These are phyloP conservation scores for Dispira parvispora DNA, from an alignment of 192 early-diverging fungal species.

Conservation along the genomic window DNA sequence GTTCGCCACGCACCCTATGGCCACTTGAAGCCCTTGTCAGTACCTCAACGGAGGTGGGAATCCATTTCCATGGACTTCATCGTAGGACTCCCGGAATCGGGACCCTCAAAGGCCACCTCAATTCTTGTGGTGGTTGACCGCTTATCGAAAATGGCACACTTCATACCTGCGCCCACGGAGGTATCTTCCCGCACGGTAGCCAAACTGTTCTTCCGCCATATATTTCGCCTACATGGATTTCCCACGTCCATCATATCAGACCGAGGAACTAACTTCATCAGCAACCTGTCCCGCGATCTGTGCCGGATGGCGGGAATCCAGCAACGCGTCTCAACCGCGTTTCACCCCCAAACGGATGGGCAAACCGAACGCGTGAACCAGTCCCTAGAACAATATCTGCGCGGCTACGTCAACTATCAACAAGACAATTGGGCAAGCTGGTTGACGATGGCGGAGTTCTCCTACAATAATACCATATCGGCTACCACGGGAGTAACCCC, in stretches of 20 bases:
- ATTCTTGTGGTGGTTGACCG: slow-evolving; percentile 29
- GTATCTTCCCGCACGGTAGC: no score
- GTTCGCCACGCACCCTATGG: slow-evolving; percentile 25
- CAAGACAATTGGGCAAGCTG: slow-evolving; percentile 21
- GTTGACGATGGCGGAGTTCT: slow-evolving; percentile 17
- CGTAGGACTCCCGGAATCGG: no score
- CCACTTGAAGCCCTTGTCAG: slow-evolving; percentile 14
- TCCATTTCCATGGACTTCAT: no score
- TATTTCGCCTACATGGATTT: not conserved
- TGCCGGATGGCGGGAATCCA: not conserved
- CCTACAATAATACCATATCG: no score
- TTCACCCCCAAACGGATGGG: no score
- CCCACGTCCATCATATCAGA: no score
- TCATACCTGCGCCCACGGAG: no score
- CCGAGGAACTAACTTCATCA: not conserved
- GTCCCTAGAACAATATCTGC: no score
- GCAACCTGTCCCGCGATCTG: no score
- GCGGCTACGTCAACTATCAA: slow-evolving; percentile 12
- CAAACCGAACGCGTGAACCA: no score
- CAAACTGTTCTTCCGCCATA: not conserved
- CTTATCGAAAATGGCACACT: slow-evolving; percentile 23
- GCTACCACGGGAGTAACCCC: slow-evolving; percentile 13
- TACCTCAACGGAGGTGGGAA: no score
- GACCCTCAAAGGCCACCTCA: no score
- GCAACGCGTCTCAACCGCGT: slow-evolving; percentile 17